Conservation (phyloP, 768 basidiomycete genomes). For the Russula brevipes region DNA sequence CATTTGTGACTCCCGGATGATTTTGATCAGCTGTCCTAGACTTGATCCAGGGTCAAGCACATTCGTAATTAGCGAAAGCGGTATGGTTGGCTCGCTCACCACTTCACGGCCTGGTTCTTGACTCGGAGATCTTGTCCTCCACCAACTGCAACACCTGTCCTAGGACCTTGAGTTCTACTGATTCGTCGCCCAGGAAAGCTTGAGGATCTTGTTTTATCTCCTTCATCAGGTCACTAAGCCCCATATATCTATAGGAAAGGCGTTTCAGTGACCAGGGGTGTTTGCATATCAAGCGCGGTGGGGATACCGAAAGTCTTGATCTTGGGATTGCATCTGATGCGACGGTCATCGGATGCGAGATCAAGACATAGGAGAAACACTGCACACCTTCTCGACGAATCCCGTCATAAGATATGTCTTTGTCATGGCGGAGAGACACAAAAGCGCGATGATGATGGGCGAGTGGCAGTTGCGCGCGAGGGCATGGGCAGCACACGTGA, state of each 20-base stretch:
- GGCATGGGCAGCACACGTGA: background rate
- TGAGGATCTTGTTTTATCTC: constrained; percentile 77
- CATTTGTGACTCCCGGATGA: constrained; percentile 77
- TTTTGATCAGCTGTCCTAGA: constrained; percentile 85
- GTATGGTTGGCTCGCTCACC: constrained; percentile 43
- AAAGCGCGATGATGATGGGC: background rate
- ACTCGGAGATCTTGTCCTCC: constrained; percentile 94
- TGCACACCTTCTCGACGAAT: constrained; percentile 66
- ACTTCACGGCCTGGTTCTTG: constrained; percentile 96
- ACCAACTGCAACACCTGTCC: constrained; percentile 80
- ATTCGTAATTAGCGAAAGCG: background rate
- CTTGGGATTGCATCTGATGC: constrained; percentile 77
- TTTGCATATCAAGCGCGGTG: constrained; percentile 25
- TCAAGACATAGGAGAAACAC: constrained; percentile 25
- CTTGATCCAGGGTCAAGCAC: constrained; percentile 36
- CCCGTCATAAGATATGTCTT: constrained; percentile 82
- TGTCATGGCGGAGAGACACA: constrained; percentile 51
- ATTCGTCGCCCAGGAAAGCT: constrained; percentile 79
- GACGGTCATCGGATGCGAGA: constrained; percentile 3
- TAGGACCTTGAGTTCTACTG: constrained; percentile 77
- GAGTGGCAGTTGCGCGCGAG: background rate
- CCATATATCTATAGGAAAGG: constrained; percentile 75
- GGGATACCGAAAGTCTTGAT: constrained; percentile 81
- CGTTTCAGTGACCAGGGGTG: constrained; percentile 18
- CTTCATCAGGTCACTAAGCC: constrained; percentile 86